Evolutionary conservation across 106 monocot species (phyloP).

Genomic region (Ottelia alismoides): DNA sequence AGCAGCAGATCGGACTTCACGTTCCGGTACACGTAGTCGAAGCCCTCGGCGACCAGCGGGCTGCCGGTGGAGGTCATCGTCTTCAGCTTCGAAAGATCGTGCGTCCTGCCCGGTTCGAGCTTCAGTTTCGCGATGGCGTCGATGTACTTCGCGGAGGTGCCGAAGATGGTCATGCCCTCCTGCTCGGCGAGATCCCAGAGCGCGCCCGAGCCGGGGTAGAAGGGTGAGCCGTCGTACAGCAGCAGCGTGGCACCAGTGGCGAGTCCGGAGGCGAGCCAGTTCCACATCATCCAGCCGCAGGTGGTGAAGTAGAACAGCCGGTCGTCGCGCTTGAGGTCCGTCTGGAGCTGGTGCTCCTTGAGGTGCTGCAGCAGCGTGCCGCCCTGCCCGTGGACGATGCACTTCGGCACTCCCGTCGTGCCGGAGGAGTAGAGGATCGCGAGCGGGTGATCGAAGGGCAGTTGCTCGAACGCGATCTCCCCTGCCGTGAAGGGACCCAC

Average conservation of each 20-base stretch:
- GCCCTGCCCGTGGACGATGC: background rate
- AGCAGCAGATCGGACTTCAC: too few relatives aligned
- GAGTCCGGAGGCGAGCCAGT: background rate
- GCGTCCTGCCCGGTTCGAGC: background rate
- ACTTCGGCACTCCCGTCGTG: background rate
- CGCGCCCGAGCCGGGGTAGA: background rate
- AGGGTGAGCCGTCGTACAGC: background rate
- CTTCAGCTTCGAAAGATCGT: background rate
- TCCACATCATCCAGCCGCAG: background rate
- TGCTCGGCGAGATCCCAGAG: background rate
- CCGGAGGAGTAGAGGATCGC: background rate
- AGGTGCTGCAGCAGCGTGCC: background rate
- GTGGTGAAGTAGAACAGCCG: background rate
- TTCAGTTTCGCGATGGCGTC: background rate
- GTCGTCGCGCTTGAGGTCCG: background rate
- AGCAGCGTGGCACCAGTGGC: background rate
- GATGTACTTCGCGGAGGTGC: background rate
- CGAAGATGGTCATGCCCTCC: background rate
- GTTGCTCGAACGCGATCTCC: too few relatives aligned
- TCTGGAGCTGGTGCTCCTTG: background rate
- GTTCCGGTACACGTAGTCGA: too few relatives aligned
- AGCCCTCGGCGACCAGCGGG: too few relatives aligned
- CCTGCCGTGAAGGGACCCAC: too few relatives aligned
- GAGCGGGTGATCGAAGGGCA: background rate
- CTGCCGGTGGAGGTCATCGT: background rate